These are phyloP conservation scores for Cinnamomum micranthum DNA, from an alignment of 164 flowering plant genomes.

Conservation along the genomic window DNA sequence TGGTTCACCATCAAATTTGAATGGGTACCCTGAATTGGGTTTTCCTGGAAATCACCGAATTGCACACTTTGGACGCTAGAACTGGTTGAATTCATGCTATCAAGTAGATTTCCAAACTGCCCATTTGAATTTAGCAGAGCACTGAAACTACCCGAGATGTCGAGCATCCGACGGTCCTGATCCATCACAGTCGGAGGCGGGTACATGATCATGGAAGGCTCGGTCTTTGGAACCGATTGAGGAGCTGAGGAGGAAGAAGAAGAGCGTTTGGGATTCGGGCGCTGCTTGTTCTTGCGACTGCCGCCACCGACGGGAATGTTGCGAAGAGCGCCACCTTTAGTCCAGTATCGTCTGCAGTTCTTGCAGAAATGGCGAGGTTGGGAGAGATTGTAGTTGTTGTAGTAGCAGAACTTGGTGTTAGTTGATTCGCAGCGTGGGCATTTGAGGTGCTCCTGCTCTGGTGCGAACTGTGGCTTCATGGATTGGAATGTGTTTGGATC, in stretches of 20 bases:
- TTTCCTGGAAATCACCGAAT: conserved; percentile 22
- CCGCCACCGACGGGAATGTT: conserved; percentile 88
- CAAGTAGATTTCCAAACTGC: conserved; percentile 34
- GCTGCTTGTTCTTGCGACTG: conserved; percentile 36
- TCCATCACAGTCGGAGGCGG: conserved; percentile 11
- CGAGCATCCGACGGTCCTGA: conserved; percentile 33
- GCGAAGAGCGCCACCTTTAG: conserved; percentile 44
- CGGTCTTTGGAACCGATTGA: conserved; percentile 10
- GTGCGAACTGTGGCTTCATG: conserved; percentile 38
- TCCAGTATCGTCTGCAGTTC: conserved; percentile 32
- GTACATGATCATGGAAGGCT: conserved; percentile 9
- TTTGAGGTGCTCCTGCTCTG: conserved; percentile 64
- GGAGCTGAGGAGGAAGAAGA: conserved; percentile 10
- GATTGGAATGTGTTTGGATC: conserved; percentile 49
- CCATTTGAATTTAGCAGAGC: conserved; percentile 37
- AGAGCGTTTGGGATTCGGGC: conserved; percentile 20
- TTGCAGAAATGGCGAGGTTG: conserved; percentile 38
- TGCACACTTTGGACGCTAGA: conserved; percentile 15
- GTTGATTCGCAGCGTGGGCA: conserved; percentile 79
- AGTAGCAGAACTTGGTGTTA: conserved; percentile 65
- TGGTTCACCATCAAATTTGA: conserved; percentile 9
- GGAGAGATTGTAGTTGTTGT: conserved; percentile 36
- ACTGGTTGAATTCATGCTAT: conserved; percentile 29
- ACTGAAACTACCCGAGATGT: conserved; percentile 32
- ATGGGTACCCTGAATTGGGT: neutral